Conservation (phyloP, 352 stramenopile genomes). For the Phytophthora citrophthora region DNA sequence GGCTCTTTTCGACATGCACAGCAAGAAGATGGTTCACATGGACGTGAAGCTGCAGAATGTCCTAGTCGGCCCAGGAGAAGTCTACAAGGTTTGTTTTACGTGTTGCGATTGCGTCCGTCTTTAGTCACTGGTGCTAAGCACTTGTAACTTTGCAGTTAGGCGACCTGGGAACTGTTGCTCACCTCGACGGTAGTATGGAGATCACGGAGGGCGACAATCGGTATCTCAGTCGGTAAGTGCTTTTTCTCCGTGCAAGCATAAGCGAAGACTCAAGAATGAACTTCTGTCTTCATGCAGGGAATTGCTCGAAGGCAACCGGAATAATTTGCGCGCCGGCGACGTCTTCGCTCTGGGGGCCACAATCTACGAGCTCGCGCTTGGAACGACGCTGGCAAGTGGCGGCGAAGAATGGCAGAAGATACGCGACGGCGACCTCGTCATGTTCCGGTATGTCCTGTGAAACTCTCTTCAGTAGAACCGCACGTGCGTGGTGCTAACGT, state of each 20-base stretch:
- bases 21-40: constrained; percentile 87
- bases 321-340: constrained; percentile 76
- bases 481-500: constrained; percentile 15
- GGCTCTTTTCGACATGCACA: constrained; percentile 85
- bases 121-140: constrained; percentile 3
- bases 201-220: constrained; percentile 89
- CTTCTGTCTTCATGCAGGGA: constrained; percentile 46
- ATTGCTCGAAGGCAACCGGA: constrained; percentile 79
- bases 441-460: constrained; percentile 62
- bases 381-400: constrained; percentile 64
- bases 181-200: constrained; percentile 83
- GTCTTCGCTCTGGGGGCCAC: constrained; percentile 88
- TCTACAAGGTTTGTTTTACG: constrained; percentile 70
- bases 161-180: constrained; percentile 81
- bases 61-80: constrained; percentile 56
- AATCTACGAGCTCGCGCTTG: constrained; percentile 84
- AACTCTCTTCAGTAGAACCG: not conserved
- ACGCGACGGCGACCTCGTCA: constrained; percentile 79
- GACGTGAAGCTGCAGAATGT: constrained; percentile 90
- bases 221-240: constrained; percentile 77
- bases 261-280: not conserved
- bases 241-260: not conserved
- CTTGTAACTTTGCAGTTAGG: constrained; percentile 47
- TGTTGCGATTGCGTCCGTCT: constrained; percentile 1
- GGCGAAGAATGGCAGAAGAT: constrained; percentile 90